Evolutionary conservation across 257 asterid genomes (phyloP), one percentile per base, ranked within the genome.

Genomic region (Ligustrum vulgare): DNA sequence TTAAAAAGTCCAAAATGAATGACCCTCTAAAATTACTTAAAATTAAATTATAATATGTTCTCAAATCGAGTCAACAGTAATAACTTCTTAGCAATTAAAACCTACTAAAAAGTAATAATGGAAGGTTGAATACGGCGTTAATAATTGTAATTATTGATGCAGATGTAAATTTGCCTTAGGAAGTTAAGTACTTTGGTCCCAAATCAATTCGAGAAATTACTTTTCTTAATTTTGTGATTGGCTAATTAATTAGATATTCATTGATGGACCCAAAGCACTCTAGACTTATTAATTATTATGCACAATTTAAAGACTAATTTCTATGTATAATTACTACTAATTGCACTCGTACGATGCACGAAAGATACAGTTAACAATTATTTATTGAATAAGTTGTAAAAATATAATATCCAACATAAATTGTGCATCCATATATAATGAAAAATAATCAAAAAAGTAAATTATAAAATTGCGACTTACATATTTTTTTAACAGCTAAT

Each of bases 141-240:
- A n/a, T n/a, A 4, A 51, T 51, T 51, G 2, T 49, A 39, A 33
- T 58, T 54, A 33, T 34, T 31, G 4, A 51, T 18, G 49, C 66
- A 39, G 45, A 36, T 23, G 18, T 31, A 23, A 67, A 41, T 41
- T 28, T 37, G 2, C 66, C 49, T 63, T 8, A 11, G 41, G 6
- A 69, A 67, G 66, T 72, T 67, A 67, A 67, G 66, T 1, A 18
- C 37, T 73, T 72, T 67, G 39, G 72, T 23, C 23, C 62, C 23
- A 51, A 51, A 51, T 51, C 23, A 16, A 43, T 0, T 43, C 51
- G 18, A 33, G 33, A 11, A 23, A 72, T 45, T 65, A 62, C 12
- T 58, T 58, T 77, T 60, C 36, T 70, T 34, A 28, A 9, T 71
- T 71, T 71, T 66, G 7, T 66, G 7, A 71, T 31, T 62, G 25